phyloP scores from a whole-genome alignment of 2,329 filamentous ascomycete species.

The Apiospora saccharicola region DNA sequence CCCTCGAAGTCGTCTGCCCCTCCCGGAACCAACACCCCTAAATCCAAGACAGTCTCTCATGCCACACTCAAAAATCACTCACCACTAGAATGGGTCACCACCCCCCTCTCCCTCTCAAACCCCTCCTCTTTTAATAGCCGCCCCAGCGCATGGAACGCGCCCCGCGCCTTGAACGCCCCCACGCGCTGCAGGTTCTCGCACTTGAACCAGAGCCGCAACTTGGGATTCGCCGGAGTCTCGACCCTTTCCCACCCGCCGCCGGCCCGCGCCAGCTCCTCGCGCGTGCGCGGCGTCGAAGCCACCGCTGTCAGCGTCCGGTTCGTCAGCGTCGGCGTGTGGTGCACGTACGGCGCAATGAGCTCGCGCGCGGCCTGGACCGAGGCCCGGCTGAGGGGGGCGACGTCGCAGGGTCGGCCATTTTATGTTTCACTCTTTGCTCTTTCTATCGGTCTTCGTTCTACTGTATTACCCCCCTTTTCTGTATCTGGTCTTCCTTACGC shows the following conservation, averaged over 20 bases:
- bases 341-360: conserved; percentile 78
- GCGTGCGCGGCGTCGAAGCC: conserved; percentile 70
- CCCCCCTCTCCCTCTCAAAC: conserved; percentile 70
- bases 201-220: conserved; percentile 86
- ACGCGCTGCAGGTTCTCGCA: conserved; percentile 92
- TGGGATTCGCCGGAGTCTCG: conserved; percentile 58
- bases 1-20: not conserved
- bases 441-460: not conserved
- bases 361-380: conserved; percentile 77
- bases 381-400: conserved; percentile 73
- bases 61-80: conserved; percentile 33
- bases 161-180: conserved; percentile 91
- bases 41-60: not conserved
- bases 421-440: conserved; percentile 34
- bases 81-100: conserved; percentile 92
- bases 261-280: conserved; percentile 63
- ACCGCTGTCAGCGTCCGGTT: conserved; percentile 76
- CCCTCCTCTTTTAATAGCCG: conserved; percentile 69
- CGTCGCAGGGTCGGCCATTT: conserved; percentile 62
- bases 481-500: too few relatives aligned
- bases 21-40: not conserved
- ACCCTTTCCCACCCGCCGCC: conserved; percentile 61
- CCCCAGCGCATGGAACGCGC: conserved; percentile 86
- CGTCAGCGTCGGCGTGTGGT: conserved; percentile 84
- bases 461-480: not conserved